Evolutionary conservation across 2,329 filamentous ascomycete genomes (phyloP).

Genomic region (Aspergillus awamori): DNA sequence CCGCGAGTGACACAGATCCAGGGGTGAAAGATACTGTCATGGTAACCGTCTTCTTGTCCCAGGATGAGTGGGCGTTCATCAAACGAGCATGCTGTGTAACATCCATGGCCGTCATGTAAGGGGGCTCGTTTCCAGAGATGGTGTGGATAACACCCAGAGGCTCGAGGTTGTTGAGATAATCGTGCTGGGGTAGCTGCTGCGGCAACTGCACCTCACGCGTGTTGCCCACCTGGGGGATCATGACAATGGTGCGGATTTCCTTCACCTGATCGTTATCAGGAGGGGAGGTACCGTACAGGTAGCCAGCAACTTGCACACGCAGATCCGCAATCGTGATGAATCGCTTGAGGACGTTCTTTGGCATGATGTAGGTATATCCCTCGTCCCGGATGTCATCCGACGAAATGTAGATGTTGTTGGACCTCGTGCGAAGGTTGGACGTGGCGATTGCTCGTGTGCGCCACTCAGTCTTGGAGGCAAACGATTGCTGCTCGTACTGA

Average conservation of each 20-base stretch:
- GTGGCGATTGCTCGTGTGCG: conserved; percentile 94
- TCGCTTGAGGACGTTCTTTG: conserved; percentile 96
- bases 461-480: conserved; percentile 99
- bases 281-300: conserved; percentile 89
- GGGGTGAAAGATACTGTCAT: conserved; percentile 97
- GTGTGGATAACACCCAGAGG: conserved; percentile 95
- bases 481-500: conserved; percentile 95
- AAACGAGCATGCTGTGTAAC: conserved; percentile 92
- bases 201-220: conserved; percentile 90
- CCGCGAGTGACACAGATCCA: conserved; percentile 89
- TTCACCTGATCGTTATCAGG: conserved; percentile 96
- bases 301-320: conserved; percentile 93
- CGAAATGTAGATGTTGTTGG: conserved; percentile 99
- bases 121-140: conserved; percentile 87
- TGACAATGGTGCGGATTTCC: conserved; percentile 93
- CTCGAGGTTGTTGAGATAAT: conserved; percentile 83
- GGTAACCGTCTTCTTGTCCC: conserved; percentile 90
- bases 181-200: conserved; percentile 86
- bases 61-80: conserved; percentile 77
- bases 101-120: conserved; percentile 94
- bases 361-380: conserved; percentile 95
- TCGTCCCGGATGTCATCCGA: conserved; percentile 91
- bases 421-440: conserved; percentile 86
- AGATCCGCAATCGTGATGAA: conserved; percentile 98
- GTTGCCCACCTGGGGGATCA: conserved; percentile 95